Conservation (phyloP, 2,329 filamentous ascomycete species). For the Diplodia scrobiculata region DNA sequence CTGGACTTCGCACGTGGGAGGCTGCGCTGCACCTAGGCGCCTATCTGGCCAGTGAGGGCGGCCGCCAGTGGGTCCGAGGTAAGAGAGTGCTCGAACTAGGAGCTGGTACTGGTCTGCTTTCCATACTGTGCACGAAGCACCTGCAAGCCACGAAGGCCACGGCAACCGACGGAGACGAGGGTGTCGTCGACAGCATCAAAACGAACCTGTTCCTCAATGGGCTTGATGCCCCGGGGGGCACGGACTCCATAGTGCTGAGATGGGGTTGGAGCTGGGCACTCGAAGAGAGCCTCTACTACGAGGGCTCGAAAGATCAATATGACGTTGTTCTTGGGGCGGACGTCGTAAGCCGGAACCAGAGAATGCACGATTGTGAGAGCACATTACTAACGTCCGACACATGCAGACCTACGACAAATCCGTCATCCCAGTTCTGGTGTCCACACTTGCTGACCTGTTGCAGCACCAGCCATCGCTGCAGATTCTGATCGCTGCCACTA, state of each 20-base stretch:
- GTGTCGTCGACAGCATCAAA: constrained; percentile 67
- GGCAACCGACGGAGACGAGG: constrained; percentile 73
- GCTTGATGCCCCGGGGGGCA: constrained; percentile 54
- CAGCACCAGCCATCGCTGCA: constrained; percentile 58
- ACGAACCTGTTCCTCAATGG: constrained; percentile 70
- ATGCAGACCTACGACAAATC: constrained; percentile 68
- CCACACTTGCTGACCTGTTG: constrained; percentile 65
- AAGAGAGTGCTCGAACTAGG: constrained; percentile 71
- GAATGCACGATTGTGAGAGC: background rate
- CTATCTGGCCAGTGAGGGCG: constrained; percentile 58
- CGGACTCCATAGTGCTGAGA: constrained; percentile 56
- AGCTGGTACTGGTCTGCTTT: constrained; percentile 74
- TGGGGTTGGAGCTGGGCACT: constrained; percentile 62
- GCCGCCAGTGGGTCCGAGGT: constrained; percentile 52
- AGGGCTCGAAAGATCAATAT: constrained; percentile 44
- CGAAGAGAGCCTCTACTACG: constrained; percentile 33
- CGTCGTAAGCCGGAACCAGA: constrained; percentile 53
- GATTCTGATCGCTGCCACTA: constrained; percentile 69
- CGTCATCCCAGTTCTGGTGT: constrained; percentile 64
- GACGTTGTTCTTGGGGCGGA: constrained; percentile 75
- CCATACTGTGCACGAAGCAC: constrained; percentile 71
- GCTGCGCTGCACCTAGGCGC: constrained; percentile 72
- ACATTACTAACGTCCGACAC: constrained; percentile 14
- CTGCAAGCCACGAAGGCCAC: constrained; percentile 62
- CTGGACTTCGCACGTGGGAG: constrained; percentile 79